Conservation (phyloP, 495 filamentous ascomycete species). For the Penicillium lividum region DNA sequence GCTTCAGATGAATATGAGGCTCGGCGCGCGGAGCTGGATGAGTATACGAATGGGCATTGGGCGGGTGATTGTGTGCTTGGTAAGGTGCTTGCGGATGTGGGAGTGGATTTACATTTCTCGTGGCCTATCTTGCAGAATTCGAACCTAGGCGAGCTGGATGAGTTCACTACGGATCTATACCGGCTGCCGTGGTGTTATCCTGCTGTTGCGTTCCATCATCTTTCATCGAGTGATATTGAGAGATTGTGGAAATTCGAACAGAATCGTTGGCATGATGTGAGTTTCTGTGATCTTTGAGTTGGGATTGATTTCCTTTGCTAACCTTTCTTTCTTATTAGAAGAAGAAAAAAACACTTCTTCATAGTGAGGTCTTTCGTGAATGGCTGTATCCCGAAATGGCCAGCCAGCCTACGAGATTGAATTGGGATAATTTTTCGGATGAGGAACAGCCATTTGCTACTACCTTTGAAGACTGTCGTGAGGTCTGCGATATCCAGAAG, state of each 20-base stretch:
- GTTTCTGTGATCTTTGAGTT: not conserved
- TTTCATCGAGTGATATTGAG: slow-evolving; percentile 38
- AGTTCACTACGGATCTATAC: slow-evolving; percentile 42
- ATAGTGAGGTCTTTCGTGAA: slow-evolving; percentile 48
- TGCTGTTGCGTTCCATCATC: slow-evolving; percentile 57
- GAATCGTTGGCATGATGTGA: slow-evolving; percentile 38
- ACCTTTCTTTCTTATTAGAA: slow-evolving; percentile 20
- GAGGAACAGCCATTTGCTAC: slow-evolving; percentile 35
- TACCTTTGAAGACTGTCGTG: slow-evolving; percentile 39
- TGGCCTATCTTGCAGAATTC: slow-evolving; percentile 56
- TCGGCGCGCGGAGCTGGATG: slow-evolving; percentile 52
- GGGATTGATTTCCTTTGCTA: not conserved
- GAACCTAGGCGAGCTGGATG: slow-evolving; percentile 45
- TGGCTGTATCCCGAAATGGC: slow-evolving; percentile 41
- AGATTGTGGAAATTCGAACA: slow-evolving; percentile 44
- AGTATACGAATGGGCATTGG: slow-evolving; percentile 57
- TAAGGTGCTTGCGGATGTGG: slow-evolving; percentile 56
- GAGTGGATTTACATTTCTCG: slow-evolving; percentile 48
- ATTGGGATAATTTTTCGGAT: slow-evolving; percentile 49
- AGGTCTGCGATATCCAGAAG: slow-evolving; percentile 29
- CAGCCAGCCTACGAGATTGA: slow-evolving; percentile 26
- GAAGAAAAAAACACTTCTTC: slow-evolving; percentile 39
- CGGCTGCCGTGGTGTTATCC: slow-evolving; percentile 57
- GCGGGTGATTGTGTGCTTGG: slow-evolving; percentile 70
- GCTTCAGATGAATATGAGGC: slow-evolving; percentile 46